Conservation (phyloP, 805 yeast species). For the Priceomyces carsonii region DNA sequence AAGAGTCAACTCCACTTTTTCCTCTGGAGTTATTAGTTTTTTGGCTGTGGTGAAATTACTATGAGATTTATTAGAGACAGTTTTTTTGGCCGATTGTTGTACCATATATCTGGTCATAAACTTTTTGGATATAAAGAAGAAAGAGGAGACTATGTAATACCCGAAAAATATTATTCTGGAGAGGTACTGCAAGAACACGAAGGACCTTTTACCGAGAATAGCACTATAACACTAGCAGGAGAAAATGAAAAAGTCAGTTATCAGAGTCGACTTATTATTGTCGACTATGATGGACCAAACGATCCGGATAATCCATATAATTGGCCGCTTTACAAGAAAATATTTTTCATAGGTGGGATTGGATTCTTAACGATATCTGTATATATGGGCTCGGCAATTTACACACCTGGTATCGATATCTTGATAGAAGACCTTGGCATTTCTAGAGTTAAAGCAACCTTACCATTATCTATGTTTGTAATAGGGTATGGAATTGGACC, state of each 20-base stretch:
- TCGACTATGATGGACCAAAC: conserved; percentile 30
- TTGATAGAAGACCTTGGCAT: conserved; percentile 45
- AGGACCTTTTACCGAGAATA: too few species aligned
- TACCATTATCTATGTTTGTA: conserved; percentile 53
- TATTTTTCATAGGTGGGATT: conserved; percentile 33
- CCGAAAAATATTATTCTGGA: conserved; percentile 21
- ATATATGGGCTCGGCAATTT: conserved; percentile 52
- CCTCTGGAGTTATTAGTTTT: too few species aligned
- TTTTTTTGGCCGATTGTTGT: conserved; percentile 23
- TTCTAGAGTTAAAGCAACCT: conserved; percentile 39
- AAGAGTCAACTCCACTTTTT: too few species aligned
- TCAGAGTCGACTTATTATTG: conserved; percentile 2
- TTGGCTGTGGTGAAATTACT: too few species aligned
- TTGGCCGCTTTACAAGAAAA: conserved; percentile 46
- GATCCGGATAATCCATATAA: conserved; percentile 54
- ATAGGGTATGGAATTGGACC: conserved; percentile 63
- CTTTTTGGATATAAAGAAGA: conserved; percentile 26
- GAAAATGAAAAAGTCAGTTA: not conserved
- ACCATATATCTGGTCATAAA: conserved; percentile 26
- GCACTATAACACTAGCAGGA: not conserved
- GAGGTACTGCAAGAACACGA: not conserved
- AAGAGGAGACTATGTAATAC: conserved; percentile 21
- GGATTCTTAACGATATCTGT: conserved; percentile 46
- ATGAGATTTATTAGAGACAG: conserved; percentile 22
- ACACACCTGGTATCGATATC: conserved; percentile 47